Conservation (phyloP, 2,329 filamentous ascomycete genomes). For the Mariannaea elegans region DNA sequence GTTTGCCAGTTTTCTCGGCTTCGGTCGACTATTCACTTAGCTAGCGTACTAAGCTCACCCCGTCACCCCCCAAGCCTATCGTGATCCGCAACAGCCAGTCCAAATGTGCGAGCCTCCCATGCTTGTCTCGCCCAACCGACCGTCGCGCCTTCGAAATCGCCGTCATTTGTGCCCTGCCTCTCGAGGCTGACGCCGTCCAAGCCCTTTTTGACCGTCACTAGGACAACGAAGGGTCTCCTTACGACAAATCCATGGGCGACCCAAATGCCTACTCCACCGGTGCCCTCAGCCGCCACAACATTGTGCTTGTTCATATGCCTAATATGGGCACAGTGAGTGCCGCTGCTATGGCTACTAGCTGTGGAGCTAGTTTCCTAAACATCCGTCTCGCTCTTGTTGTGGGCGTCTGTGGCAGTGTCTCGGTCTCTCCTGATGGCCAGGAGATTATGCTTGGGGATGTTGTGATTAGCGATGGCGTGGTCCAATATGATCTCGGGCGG, state of each 20-base stretch:
- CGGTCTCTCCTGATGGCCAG: conserved; percentile 6
- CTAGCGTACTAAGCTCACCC: too few species aligned
- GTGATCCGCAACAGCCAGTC: too few species aligned
- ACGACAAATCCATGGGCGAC: conserved; percentile 40
- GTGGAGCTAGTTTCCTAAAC: conserved; percentile 4
- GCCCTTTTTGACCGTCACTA: conserved; percentile 31
- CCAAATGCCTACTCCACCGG: background rate
- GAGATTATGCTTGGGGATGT: conserved; percentile 40
- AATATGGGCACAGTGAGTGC: background rate
- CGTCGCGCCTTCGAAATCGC: conserved; percentile 24
- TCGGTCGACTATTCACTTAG: too few species aligned
- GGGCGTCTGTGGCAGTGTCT: conserved; percentile 28
- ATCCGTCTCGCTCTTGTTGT: conserved; percentile 2
- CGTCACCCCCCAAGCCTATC: too few species aligned
- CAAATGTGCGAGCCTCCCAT: too few species aligned
- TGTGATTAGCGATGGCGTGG: conserved; percentile 37
- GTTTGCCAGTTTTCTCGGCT: too few species aligned
- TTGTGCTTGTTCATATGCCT: background rate
- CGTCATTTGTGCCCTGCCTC: conserved; percentile 29
- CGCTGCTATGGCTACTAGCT: background rate
- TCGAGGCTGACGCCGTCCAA: conserved; percentile 30
- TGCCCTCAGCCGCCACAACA: background rate
- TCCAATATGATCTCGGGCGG: conserved; percentile 44
- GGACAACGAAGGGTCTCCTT: conserved; percentile 18
- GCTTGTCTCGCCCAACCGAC: background rate